Conservation (phyloP, 495 filamentous ascomycete species). For the Oidiodendron maius region DNA sequence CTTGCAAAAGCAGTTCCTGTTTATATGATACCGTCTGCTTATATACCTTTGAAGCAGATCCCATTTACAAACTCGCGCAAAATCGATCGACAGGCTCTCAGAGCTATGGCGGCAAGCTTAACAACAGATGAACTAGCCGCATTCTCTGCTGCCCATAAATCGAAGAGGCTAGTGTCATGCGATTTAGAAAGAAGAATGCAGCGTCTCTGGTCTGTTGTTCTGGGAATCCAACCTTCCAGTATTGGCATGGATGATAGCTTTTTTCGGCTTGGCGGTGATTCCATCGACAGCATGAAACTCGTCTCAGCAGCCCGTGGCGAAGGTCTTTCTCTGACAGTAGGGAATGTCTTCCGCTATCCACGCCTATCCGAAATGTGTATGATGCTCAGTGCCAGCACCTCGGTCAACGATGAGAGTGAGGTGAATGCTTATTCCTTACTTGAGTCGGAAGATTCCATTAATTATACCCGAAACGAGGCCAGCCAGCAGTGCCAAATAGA, state of each 20-base stretch:
- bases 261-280: constrained; percentile 60
- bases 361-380: constrained; percentile 41
- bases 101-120: background rate
- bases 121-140: background rate
- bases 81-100: constrained; percentile 3
- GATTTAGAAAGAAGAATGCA: background rate
- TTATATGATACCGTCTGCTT: constrained; percentile 23
- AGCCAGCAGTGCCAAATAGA: too few relatives aligned
- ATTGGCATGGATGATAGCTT: constrained; percentile 54
- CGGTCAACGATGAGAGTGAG: too few relatives aligned
- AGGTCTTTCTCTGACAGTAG: constrained; percentile 50
- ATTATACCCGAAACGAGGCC: too few relatives aligned
- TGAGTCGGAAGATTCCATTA: too few relatives aligned
- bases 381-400: too few relatives aligned
- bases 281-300: constrained; percentile 62
- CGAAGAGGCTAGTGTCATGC: background rate
- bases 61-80: constrained; percentile 1
- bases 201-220: background rate
- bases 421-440: too few relatives aligned
- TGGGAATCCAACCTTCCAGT: constrained; percentile 1
- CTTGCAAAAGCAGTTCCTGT: constrained; percentile 3
- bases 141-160: background rate
- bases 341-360: constrained; percentile 42
- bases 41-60: constrained; percentile 3
- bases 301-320: constrained; percentile 48